Percentiles rank a stretch among this genome's conserved stretches.
Evolutionary conservation across 805 yeast genomes (phyloP).

Genomic region (Pachysolen tannophilus): DNA sequence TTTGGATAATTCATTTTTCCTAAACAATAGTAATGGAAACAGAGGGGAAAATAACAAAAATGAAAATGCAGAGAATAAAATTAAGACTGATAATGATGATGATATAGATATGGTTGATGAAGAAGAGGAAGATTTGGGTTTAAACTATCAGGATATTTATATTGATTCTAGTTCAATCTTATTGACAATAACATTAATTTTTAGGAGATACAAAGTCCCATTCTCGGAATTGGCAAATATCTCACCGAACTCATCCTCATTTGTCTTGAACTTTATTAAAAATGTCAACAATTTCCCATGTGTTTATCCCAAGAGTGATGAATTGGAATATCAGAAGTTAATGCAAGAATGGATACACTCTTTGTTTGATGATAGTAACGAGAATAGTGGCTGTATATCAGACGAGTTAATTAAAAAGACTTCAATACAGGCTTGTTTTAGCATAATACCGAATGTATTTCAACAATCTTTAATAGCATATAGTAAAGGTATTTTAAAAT

Average conservation of each 20-base stretch:
- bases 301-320: constrained; percentile 13
- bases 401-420: constrained; percentile 71
- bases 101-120: constrained; percentile 20
- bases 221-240: constrained; percentile 9
- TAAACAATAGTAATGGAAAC: constrained; percentile 1
- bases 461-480: constrained; percentile 64
- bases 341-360: constrained; percentile 74
- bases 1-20: constrained; percentile 33
- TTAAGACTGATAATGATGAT: constrained; percentile 10
- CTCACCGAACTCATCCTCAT: too few species aligned
- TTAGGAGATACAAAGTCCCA: constrained; percentile 28
- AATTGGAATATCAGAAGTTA: constrained; percentile 17
- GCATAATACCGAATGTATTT: constrained; percentile 64
- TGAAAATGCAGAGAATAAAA: constrained; percentile 10
- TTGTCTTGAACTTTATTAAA: constrained; percentile 15
- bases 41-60: constrained; percentile 7
- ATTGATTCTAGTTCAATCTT: constrained; percentile 60
- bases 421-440: constrained; percentile 57
- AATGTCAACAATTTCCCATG: constrained; percentile 17
- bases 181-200: constrained; percentile 34
- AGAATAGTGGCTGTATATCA: constrained; percentile 65
- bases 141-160: constrained; percentile 48
- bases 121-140: constrained; percentile 39
- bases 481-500: constrained; percentile 44
- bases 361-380: constrained; percentile 61